These are phyloP conservation scores for Penicillium italicum DNA, from an alignment of 2,329 filamentous ascomycete species.

Conservation along the genomic window DNA sequence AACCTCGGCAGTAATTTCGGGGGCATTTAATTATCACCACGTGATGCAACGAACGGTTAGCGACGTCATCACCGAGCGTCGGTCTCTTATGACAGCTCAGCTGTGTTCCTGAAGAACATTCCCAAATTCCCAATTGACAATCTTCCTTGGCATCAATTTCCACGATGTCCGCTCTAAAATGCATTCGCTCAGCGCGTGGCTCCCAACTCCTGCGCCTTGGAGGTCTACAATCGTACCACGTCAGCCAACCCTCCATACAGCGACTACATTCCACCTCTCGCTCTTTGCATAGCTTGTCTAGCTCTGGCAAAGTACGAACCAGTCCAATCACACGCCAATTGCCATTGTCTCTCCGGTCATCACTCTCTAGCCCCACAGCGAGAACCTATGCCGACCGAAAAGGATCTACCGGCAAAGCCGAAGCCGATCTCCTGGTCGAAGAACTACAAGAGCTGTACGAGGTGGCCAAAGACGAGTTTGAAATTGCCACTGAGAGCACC, in stretches of 20 bases:
- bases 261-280: not conserved
- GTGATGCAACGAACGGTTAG: not conserved
- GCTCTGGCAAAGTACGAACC: not conserved
- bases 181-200: not conserved
- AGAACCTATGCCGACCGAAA: conserved; percentile 6
- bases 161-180: not conserved
- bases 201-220: not conserved
- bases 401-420: conserved; percentile 22
- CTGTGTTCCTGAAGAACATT: not conserved
- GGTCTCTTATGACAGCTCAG: not conserved
- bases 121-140: not conserved
- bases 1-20: no score
- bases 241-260: not conserved
- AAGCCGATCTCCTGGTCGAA: conserved; percentile 35
- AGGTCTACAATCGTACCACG: not conserved
- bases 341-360: not conserved
- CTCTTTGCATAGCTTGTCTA: not conserved
- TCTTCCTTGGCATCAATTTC: not conserved
- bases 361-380: not conserved
- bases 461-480: conserved; percentile 48
- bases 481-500: conserved; percentile 49
- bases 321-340: not conserved
- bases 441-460: conserved; percentile 41
- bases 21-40: not conserved
- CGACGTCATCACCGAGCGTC: conserved; percentile 1